Conservation (phyloP, 768 basidiomycete genomes). For the Xerocomus brunneocitrinus region DNA sequence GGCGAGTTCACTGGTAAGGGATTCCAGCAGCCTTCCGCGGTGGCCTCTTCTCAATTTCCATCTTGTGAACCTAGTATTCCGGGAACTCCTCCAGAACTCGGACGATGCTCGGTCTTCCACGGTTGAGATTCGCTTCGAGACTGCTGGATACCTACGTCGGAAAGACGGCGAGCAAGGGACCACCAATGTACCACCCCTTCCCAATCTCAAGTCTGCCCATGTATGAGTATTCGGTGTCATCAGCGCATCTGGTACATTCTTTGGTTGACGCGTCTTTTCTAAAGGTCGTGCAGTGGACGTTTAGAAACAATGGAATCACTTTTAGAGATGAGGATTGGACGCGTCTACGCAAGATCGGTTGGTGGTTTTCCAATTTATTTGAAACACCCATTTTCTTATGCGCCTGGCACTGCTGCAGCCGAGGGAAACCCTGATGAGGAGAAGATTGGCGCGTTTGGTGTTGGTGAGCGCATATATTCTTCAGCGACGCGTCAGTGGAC, state of each 20-base stretch:
- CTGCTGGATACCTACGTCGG: conserved; percentile 42
- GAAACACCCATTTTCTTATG: background rate
- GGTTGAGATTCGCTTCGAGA: conserved; percentile 80
- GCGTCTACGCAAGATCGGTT: conserved; percentile 17
- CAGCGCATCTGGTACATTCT: background rate
- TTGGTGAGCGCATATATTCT: conserved; percentile 10
- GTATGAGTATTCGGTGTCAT: conserved; percentile 34
- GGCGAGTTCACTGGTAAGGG: conserved; percentile 79
- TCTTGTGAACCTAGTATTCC: conserved; percentile 40
- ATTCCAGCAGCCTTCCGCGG: background rate
- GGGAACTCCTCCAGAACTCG: conserved; percentile 93
- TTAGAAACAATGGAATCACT: conserved; percentile 81
- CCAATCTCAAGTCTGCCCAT: conserved; percentile 60
- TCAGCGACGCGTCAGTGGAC: background rate
- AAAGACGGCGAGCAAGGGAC: conserved; percentile 6
- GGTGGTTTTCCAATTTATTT: background rate
- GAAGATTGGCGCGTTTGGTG: conserved; percentile 26
- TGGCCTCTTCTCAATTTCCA: background rate
- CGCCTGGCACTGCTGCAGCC: background rate
- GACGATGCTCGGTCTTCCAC: conserved; percentile 79
- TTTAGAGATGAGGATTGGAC: conserved; percentile 48
- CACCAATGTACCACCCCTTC: conserved; percentile 32
- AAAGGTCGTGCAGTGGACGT: conserved; percentile 77
- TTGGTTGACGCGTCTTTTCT: background rate
- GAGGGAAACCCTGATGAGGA: conserved; percentile 25